Percentiles rank a stretch among this genome's conserved stretches.
phyloP scores from a whole-genome alignment of 1,284 basidiomycete genomes.

The Ceratobasidium sp. region DNA sequence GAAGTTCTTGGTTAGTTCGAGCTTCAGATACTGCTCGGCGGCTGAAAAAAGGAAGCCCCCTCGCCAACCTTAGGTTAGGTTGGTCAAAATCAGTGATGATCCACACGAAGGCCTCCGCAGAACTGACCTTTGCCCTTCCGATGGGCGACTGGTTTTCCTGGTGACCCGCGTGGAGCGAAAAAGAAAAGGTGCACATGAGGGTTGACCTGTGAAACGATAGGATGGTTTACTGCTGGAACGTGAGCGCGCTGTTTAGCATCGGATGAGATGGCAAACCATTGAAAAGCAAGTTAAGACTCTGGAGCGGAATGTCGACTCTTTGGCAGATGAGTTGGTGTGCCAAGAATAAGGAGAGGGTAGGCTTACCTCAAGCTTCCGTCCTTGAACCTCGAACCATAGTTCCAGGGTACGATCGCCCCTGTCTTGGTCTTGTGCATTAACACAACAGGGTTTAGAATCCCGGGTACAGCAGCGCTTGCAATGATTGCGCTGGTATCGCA shows the following conservation, averaged over 20 bases:
- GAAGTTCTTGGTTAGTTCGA: conserved; percentile 96
- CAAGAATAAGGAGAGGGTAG: too few relatives aligned
- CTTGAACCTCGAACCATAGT: conserved; percentile 92
- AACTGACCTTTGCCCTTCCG: conserved; percentile 85
- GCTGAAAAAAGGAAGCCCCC: conserved; percentile 96
- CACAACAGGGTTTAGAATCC: conserved; percentile 88
- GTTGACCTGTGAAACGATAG: conserved; percentile 96
- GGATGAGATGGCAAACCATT: conserved; percentile 67
- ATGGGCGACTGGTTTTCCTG: conserved; percentile 93
- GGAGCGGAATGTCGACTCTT: conserved; percentile 93
- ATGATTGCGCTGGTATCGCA: conserved; percentile 77
- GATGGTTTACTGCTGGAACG: conserved; percentile 80
- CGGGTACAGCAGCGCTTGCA: conserved; percentile 87
- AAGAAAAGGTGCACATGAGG: conserved; percentile 99
- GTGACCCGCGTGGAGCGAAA: conserved; percentile 93
- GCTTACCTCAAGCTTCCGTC: conserved; percentile 83
- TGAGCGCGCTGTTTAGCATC: conserved; percentile 10
- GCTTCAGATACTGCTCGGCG: conserved; percentile 92
- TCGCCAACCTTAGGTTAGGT: conserved; percentile 78
- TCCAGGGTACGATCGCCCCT: conserved; percentile 90
- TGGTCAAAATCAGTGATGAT: conserved; percentile 8
- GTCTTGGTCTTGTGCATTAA: conserved; percentile 92
- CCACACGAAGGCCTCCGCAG: conserved; percentile 39
- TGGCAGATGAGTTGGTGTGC: conserved; percentile 22
- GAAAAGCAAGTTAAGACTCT: conserved; percentile 92